phyloP scores from a whole-genome alignment of 2,329 filamentous ascomycete species.

The Fusarium aywerte region DNA sequence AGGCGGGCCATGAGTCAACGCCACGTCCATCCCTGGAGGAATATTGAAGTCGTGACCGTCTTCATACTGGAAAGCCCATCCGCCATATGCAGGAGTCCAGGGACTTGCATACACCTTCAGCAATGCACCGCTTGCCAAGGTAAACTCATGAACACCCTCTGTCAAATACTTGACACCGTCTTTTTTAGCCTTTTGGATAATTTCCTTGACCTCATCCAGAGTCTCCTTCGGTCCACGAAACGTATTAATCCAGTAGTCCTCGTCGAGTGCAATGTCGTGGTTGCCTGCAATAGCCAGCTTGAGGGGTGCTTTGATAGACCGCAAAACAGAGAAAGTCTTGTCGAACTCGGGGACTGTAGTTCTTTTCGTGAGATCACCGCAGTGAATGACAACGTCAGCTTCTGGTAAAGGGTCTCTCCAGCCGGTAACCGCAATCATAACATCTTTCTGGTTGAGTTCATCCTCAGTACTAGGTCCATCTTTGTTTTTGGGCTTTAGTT shows the following conservation, averaged over 20 bases:
- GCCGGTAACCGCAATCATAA: conserved; percentile 38
- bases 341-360: conserved; percentile 56
- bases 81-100: conserved; percentile 59
- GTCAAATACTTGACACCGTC: conserved; percentile 58
- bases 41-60: conserved; percentile 55
- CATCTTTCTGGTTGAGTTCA: conserved; percentile 37
- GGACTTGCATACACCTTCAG: conserved; percentile 65
- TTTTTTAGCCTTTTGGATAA: conserved; percentile 53
- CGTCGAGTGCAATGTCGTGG: conserved; percentile 61
- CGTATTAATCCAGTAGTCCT: conserved; percentile 26
- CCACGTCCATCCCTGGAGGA: conserved; percentile 55
- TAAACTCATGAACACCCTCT: conserved; percentile 61
- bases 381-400: conserved; percentile 63
- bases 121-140: conserved; percentile 60
- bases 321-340: conserved; percentile 56
- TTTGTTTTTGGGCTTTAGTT: conserved; percentile 29
- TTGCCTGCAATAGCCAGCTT: conserved; percentile 67
- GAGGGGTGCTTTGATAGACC: conserved; percentile 57
- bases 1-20: conserved; percentile 67
- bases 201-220: conserved; percentile 50
- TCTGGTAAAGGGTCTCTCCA: conserved; percentile 48
- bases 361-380: conserved; percentile 61
- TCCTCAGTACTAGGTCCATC: conserved; percentile 37
- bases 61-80: conserved; percentile 63
- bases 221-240: conserved; percentile 23